A percentile compares a stretch with the other conserved stretches of the same genome.
phyloP scores from a whole-genome alignment of 1,139 yeast genomes.

The Taiozyma sp. region DNA sequence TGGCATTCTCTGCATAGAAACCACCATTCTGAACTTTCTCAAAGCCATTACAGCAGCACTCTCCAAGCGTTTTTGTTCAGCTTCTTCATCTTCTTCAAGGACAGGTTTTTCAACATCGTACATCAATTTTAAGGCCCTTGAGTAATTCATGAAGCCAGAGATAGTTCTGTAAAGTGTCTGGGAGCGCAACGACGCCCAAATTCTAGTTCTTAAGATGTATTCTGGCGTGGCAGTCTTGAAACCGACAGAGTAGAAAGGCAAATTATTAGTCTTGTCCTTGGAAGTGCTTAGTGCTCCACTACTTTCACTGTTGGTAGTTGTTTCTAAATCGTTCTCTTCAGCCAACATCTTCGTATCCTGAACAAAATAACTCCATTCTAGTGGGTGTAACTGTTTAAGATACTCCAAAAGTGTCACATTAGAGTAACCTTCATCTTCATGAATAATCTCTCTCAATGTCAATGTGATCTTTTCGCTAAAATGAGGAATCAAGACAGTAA shows the following conservation, averaged over 20 bases:
- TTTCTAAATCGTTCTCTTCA: conserved; percentile 39
- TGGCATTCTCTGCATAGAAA: conserved; percentile 71
- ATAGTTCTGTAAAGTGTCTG: conserved; percentile 74
- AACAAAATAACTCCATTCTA: conserved; percentile 74
- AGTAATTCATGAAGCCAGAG: conserved; percentile 73
- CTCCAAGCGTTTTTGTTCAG: conserved; percentile 48
- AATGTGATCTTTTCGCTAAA: conserved; percentile 69
- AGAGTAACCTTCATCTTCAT: conserved; percentile 69
- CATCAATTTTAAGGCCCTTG: conserved; percentile 68
- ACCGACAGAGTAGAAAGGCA: conserved; percentile 71
- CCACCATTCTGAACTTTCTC: conserved; percentile 68
- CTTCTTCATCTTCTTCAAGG: conserved; percentile 62
- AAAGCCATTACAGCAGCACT: conserved; percentile 68
- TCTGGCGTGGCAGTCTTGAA: conserved; percentile 75
- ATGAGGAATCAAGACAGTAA: conserved; percentile 71
- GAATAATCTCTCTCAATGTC: conserved; percentile 63
- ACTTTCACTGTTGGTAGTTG: conserved; percentile 30
- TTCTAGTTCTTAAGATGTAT: conserved; percentile 68
- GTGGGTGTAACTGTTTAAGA: conserved; percentile 67
- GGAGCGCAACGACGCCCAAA: conserved; percentile 73
- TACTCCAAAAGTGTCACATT: conserved; percentile 70
- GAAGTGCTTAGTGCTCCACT: conserved; percentile 13
- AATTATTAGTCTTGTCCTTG: conserved; percentile 51
- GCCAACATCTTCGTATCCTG: conserved; percentile 69
- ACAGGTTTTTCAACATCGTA: conserved; percentile 73